phyloP scores from a whole-genome alignment of 164 flowering plant genomes.

The Chloranthus sessilifolius region DNA sequence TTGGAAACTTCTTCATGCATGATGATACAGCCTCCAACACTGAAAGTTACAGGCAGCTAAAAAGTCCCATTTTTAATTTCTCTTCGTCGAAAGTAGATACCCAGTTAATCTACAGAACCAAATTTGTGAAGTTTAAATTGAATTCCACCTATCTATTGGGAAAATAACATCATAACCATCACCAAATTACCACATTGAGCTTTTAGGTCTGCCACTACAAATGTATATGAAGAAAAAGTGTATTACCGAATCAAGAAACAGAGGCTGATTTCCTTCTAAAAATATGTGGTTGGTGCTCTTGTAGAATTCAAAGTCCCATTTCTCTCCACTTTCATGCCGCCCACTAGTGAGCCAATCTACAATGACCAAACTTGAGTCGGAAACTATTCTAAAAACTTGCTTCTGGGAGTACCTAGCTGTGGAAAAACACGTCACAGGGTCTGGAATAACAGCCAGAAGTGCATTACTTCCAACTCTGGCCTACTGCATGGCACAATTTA shows the following conservation, averaged over 20 bases:
- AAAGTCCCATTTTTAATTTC: no score
- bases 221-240: constrained; percentile 3
- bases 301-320: constrained; percentile 75
- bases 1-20: no score
- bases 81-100: no score
- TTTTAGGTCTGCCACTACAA: neutral
- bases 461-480: constrained; percentile 64
- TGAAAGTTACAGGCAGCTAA: no score
- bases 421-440: constrained; percentile 96
- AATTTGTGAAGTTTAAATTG: no score
- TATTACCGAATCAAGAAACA: constrained; percentile 87
- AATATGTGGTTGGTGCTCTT: constrained; percentile 77
- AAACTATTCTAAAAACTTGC: constrained; percentile 63
- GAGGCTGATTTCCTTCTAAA: constrained; percentile 53
- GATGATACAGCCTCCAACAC: no score
- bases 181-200: neutral
- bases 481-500: constrained; percentile 59
- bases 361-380: constrained; percentile 70
- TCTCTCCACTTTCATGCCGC: constrained; percentile 92
- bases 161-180: neutral
- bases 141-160: no score
- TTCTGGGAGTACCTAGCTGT: constrained; percentile 80
- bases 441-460: constrained; percentile 77
- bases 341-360: constrained; percentile 99
- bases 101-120: no score